Evolutionary conservation across 345 rosid species (phyloP), one percentile per base, ranked within the genome.

Genomic region (Dipteronia sinensis): DNA sequence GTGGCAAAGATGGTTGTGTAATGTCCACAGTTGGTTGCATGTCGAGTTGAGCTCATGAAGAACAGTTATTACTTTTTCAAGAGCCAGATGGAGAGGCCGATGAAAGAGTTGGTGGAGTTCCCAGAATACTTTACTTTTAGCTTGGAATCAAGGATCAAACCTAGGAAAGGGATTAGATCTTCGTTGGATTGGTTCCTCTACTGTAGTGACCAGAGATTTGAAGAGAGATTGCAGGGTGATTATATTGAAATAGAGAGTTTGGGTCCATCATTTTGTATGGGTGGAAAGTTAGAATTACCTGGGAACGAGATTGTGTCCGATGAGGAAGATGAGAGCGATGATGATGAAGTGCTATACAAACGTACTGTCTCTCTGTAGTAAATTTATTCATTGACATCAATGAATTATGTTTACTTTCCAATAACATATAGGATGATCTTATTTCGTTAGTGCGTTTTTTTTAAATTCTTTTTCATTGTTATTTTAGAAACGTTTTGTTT

Each of bases 101-200:
- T 90, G 80, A 92, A 91, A 64, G 98, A 92, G 67, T 91, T 93
- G 1, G 86, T 95, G 38, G 93, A 91, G 77, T 95, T 89, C 78
- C 99, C 99, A 0, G 97, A 93, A 65, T 93, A 91, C 80, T 95
- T 93, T 69, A 95, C 97, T 8, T 93, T 93, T 55, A 89, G 99
- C 84, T 88, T 95, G 89, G 98, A 95, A 84, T 95, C 96, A 7
- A 90, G 99, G 81, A 95, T 95, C 81, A 92, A 89, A 81, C 99
- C 96, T 10, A 89, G 99, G 83, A 92, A 89, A 79, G 97, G 97
- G 22, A 91, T 91, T 56, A 85, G 91, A 83, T 84, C 86, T 77
- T 92, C 97, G 0, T 74, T 95, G 87, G 88, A 92, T 83, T 92
- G 97, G 96, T 92, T 93, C 82, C 91, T 95, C 13, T 93, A 93